Conservation (phyloP, 2,329 filamentous ascomycete genomes). For the Cadophora luteo-olivacea region DNA sequence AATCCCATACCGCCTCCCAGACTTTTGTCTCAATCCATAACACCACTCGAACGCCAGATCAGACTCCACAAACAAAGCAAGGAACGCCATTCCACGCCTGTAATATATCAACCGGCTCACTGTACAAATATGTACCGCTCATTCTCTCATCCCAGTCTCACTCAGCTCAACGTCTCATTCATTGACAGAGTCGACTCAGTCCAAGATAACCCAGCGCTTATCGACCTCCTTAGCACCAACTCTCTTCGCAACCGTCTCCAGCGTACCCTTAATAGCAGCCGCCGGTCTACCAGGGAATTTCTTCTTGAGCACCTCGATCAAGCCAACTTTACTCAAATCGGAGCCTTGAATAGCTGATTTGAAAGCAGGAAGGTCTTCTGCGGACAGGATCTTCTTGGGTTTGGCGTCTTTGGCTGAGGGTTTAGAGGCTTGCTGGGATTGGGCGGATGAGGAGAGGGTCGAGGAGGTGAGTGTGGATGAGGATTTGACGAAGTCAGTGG, state of each 20-base stretch:
- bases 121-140: too few species aligned
- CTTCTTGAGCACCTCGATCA: constrained; percentile 78
- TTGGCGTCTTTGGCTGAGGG: constrained; percentile 30
- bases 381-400: constrained; percentile 38
- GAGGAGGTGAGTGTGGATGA: constrained; percentile 15
- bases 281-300: constrained; percentile 75
- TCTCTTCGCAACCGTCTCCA: constrained; percentile 69
- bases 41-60: too few species aligned
- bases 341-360: constrained; percentile 73
- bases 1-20: too few species aligned
- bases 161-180: too few species aligned
- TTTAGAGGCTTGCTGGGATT: constrained; percentile 12
- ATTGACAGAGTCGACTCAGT: too few species aligned
- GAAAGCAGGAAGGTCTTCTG: constrained; percentile 53
- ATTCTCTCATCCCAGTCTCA: too few species aligned
- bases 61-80: too few species aligned
- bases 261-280: constrained; percentile 72
- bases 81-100: too few species aligned
- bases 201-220: constrained; percentile 38
- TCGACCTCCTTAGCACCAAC: constrained; percentile 53
- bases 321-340: constrained; percentile 74
- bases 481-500: constrained; percentile 16
- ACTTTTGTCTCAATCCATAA: too few species aligned
- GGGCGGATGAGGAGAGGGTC: not conserved
- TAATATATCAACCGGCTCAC: too few species aligned